phyloP scores from a whole-genome alignment of 2,329 filamentous ascomycete species.

The Fusarium fujikuroi region DNA sequence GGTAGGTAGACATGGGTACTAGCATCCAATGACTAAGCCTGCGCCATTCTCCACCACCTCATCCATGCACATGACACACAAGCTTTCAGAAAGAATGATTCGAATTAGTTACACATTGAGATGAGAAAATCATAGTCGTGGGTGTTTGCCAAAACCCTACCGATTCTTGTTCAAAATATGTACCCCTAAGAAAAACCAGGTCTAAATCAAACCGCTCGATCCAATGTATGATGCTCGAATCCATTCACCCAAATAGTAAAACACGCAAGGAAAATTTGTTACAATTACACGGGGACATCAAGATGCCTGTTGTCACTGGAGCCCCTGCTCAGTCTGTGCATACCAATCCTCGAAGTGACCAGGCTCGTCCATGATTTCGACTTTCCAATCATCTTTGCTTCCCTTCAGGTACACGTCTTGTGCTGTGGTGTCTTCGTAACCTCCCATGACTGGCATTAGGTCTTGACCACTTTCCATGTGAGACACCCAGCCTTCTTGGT shows the following conservation, averaged over 20 bases:
- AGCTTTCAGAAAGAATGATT: slow-evolving; percentile 1
- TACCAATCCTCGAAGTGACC: slow-evolving; percentile 50
- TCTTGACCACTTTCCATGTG: slow-evolving; percentile 17
- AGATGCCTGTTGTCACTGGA: slow-evolving; percentile 12
- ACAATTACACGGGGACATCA: background rate
- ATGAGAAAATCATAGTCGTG: background rate
- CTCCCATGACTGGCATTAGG: slow-evolving; percentile 16
- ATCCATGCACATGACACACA: background rate
- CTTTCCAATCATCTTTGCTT: slow-evolving; percentile 49
- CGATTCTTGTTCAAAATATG: slow-evolving; percentile 1
- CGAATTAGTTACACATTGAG: background rate
- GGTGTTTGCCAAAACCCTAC: background rate
- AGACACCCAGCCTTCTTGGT: slow-evolving; percentile 26
- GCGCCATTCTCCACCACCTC: slow-evolving; percentile 2
- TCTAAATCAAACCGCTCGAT: slow-evolving; percentile 30
- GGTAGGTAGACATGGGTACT: slow-evolving; percentile 15
- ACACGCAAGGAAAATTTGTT: slow-evolving; percentile 18
- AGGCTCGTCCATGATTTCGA: slow-evolving; percentile 48
- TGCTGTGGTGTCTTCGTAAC: slow-evolving; percentile 22
- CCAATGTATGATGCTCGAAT: slow-evolving; percentile 15
- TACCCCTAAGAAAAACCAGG: slow-evolving; percentile 7
- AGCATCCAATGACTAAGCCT: slow-evolving; percentile 40
- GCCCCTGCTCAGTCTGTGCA: slow-evolving; percentile 42
- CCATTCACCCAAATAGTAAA: slow-evolving; percentile 1
- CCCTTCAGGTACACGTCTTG: slow-evolving; percentile 49